phyloP scores from a whole-genome alignment of 495 filamentous ascomycete species.

The Penicillium manginii region DNA sequence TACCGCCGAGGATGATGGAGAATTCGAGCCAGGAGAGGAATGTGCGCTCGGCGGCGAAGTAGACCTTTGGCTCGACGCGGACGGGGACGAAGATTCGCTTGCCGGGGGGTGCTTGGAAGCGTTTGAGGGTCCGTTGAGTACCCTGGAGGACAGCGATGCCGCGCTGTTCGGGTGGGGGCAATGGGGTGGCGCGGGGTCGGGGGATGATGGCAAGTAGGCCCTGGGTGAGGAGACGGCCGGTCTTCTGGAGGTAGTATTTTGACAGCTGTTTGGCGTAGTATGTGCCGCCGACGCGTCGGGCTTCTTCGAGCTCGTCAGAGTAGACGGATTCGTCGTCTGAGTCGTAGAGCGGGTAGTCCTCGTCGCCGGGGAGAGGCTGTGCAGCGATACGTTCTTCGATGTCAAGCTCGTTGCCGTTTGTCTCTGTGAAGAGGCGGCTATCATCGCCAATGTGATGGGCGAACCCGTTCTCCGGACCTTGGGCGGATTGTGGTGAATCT shows the following conservation, averaged over 20 bases:
- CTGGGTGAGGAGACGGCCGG: slow-evolving; percentile 43
- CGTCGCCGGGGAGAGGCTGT: slow-evolving; percentile 58
- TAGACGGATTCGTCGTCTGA: slow-evolving; percentile 82
- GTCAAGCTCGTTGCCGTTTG: slow-evolving; percentile 62
- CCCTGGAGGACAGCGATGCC: slow-evolving; percentile 52
- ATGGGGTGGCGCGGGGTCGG: slow-evolving; percentile 59
- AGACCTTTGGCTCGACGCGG: slow-evolving; percentile 95
- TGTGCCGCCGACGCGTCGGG: slow-evolving; percentile 70
- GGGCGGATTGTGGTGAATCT: slow-evolving; percentile 34
- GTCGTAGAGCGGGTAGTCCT: slow-evolving; percentile 88
- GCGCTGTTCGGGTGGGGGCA: slow-evolving; percentile 54
- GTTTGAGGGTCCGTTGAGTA: slow-evolving; percentile 58
- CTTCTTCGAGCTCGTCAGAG: slow-evolving; percentile 70
- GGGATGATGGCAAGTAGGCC: slow-evolving; percentile 59
- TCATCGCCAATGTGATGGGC: slow-evolving; percentile 26
- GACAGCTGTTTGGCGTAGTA: slow-evolving; percentile 64
- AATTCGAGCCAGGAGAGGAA: slow-evolving; percentile 98
- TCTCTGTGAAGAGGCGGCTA: slow-evolving; percentile 37
- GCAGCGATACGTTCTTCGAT: slow-evolving; percentile 74
- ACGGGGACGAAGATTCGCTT: slow-evolving; percentile 96
- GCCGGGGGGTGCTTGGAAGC: slow-evolving; percentile 85
- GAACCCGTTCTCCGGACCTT: slow-evolving; percentile 9
- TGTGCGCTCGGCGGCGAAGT: slow-evolving; percentile 93
- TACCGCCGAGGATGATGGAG: slow-evolving; percentile 88
- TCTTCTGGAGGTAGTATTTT: slow-evolving; percentile 46